Percentiles rank a stretch among this genome's conserved stretches.
Conservation (phyloP, 2,329 filamentous ascomycete species). For the Polytolypa hystricis region DNA sequence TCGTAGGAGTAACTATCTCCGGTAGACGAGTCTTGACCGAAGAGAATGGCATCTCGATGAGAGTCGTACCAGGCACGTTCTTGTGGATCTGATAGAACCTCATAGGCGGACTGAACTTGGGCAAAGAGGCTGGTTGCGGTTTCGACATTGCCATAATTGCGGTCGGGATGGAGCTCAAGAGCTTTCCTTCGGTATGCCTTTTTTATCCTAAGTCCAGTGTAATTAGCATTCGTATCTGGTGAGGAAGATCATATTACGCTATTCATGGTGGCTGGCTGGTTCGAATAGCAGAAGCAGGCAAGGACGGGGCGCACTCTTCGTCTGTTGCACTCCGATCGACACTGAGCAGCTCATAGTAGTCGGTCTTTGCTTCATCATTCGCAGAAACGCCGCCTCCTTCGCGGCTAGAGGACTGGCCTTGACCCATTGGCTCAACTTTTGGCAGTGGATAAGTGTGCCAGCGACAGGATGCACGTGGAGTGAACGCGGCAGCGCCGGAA, state of each 20-base stretch:
- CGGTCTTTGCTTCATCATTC: constrained; percentile 20
- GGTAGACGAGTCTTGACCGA: constrained; percentile 42
- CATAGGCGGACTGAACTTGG: constrained; percentile 84
- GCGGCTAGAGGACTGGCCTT: constrained; percentile 31
- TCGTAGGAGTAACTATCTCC: constrained; percentile 53
- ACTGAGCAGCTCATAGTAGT: constrained; percentile 66
- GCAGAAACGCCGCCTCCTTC: constrained; percentile 14
- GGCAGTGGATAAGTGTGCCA: too few relatives aligned
- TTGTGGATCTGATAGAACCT: constrained; percentile 90
- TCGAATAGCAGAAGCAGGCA: neutral
- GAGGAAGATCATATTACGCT: neutral
- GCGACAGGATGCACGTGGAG: too few relatives aligned
- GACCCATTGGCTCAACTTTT: too few relatives aligned
- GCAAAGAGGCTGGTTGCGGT: constrained; percentile 76
- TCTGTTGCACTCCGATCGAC: constrained; percentile 63
- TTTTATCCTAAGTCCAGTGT: constrained; percentile 56
- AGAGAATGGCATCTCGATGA: constrained; percentile 74
- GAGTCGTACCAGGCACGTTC: constrained; percentile 97
- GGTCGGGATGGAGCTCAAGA: constrained; percentile 86
- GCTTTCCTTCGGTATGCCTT: constrained; percentile 86
- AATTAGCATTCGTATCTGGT: constrained; percentile 3
- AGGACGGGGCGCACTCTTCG: constrained; percentile 54
- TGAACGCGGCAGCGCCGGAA: too few relatives aligned
- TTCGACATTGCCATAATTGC: constrained; percentile 79
- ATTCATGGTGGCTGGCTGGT: neutral